Base-by-base conservation (phyloP, 768 basidiomycete genomes). In the Pisolithus tinctorius region DNA sequence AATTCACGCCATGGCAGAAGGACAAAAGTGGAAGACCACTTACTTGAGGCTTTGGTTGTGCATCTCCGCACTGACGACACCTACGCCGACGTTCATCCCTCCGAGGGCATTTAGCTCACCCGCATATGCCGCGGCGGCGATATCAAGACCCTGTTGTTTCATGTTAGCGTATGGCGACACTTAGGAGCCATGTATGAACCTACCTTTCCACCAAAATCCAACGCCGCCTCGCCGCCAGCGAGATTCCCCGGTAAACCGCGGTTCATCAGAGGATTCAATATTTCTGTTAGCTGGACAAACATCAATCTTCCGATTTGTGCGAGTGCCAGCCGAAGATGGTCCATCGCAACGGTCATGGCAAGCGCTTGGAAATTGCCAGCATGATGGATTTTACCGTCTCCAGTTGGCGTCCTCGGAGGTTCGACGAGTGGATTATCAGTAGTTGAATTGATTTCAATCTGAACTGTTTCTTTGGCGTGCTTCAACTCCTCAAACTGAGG, bases 351-450 rank as follows among this genome's bases (percentile, higher is more conserved):
- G 7, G 88, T 88, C 38, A 93, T 82, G 3, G 88, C 74, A 77
- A 89, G 86, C 0, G 88, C 88, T 63, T 93, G 90, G 80, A 93
- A 93, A 64, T 93, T 93, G 14, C 91, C 91, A 29, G 88, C 91
- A 50, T 91, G 78, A 64, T 91, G 86, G 17, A 91, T 73, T 47
- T 69, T 71, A 2, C 81, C 66, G 45, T 66, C 39, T 1, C 20
- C 53, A 20, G 58, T 54, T 39, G 75, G 75, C 57, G 88, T 84
- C 40, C 85, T 71, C 4, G 93, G 78, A 11, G 91, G 88, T 54
- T 93, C 86, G 37, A 92, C 73, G 7, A 93, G 77, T 1, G 91
- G 91, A 62, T 93, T 93, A 63, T 93, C 91, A 4, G 91, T 93
- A 17, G 91, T 92, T 29, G 87, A 87, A 64, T 93, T 93, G 69